Evolutionary conservation across 257 asterid species (phyloP).

Genomic region (Orobanche coerulescens): DNA sequence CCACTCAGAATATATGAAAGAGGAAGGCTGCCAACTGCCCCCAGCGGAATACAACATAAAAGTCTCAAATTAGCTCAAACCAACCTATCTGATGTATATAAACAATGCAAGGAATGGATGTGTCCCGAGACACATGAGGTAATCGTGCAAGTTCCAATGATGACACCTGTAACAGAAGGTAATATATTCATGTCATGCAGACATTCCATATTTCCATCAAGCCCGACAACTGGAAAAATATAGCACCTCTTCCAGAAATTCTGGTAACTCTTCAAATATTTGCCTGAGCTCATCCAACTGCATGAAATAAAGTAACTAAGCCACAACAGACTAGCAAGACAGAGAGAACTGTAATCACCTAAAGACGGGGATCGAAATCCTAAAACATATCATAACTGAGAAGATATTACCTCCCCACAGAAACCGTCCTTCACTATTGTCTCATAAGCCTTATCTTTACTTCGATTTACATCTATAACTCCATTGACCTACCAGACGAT

Average conservation of each 20-base stretch:
- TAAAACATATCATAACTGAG: constrained; percentile 15
- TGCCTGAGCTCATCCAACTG: constrained; percentile 98
- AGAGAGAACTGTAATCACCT: constrained; percentile 2
- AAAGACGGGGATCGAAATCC: constrained; percentile 2
- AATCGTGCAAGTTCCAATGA: constrained; percentile 82
- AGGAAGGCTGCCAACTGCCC: not conserved
- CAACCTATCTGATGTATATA: constrained; percentile 90
- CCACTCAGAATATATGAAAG: not conserved
- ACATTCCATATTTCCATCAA: constrained; percentile 19
- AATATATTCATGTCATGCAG: constrained; percentile 21
- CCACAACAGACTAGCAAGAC: constrained; percentile 23
- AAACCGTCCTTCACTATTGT: constrained; percentile 82
- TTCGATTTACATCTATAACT: constrained; percentile 70
- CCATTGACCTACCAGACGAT: constrained; percentile 62
- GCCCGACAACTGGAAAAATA: constrained; percentile 23
- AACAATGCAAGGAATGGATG: constrained; percentile 66
- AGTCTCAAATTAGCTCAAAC: constrained; percentile 24
- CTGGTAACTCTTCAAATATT: constrained; percentile 94
- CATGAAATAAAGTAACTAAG: constrained; percentile 28
- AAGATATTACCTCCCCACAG: constrained; percentile 70
- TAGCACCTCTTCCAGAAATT: constrained; percentile 85
- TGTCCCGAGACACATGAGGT: constrained; percentile 54
- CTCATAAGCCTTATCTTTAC: constrained; percentile 90
- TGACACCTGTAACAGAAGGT: constrained; percentile 54
- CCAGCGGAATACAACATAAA: constrained; percentile 6